Evolutionary conservation across 1,284 basidiomycete genomes (phyloP).

Genomic region (Austroboletus niveus): DNA sequence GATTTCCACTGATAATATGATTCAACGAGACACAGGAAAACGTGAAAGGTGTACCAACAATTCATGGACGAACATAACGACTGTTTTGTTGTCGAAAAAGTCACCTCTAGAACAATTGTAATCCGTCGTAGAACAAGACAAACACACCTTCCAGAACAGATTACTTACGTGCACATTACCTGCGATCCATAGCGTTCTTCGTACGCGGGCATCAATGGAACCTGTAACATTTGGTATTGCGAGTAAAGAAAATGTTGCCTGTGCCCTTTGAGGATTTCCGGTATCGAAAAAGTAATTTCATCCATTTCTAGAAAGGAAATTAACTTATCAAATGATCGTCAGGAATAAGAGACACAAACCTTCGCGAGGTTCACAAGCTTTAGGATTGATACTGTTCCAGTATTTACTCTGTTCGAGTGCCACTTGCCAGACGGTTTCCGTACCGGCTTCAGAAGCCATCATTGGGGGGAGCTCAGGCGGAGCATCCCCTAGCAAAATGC

Average conservation of each 20-base stretch:
- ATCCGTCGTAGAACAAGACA: slow-evolving; percentile 3
- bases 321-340: background rate
- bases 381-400: slow-evolving; percentile 85
- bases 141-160: background rate
- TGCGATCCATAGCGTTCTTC: slow-evolving; percentile 75
- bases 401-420: slow-evolving; percentile 84
- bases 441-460: slow-evolving; percentile 73
- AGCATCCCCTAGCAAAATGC: slow-evolving; percentile 82
- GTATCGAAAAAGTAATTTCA: slow-evolving; percentile 60
- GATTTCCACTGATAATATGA: slow-evolving; percentile 63
- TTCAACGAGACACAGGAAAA: slow-evolving; percentile 8
- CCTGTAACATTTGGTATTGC: slow-evolving; percentile 71
- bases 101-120: slow-evolving; percentile 47
- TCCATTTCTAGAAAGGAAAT: slow-evolving; percentile 46
- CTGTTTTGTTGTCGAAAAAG: slow-evolving; percentile 62
- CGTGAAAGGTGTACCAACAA: slow-evolving; percentile 56
- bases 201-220: slow-evolving; percentile 74
- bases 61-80: slow-evolving; percentile 88
- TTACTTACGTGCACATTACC: slow-evolving; percentile 79
- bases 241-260: slow-evolving; percentile 76
- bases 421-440: slow-evolving; percentile 86
- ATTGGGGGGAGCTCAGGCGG: slow-evolving; percentile 73
- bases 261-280: slow-evolving; percentile 84
- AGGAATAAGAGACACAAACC: slow-evolving; percentile 39
- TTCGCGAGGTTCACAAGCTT: slow-evolving; percentile 75